Evolutionary conservation across 352 stramenopile genomes (phyloP).

Genomic region (Globisporangium acanthophoron): DNA sequence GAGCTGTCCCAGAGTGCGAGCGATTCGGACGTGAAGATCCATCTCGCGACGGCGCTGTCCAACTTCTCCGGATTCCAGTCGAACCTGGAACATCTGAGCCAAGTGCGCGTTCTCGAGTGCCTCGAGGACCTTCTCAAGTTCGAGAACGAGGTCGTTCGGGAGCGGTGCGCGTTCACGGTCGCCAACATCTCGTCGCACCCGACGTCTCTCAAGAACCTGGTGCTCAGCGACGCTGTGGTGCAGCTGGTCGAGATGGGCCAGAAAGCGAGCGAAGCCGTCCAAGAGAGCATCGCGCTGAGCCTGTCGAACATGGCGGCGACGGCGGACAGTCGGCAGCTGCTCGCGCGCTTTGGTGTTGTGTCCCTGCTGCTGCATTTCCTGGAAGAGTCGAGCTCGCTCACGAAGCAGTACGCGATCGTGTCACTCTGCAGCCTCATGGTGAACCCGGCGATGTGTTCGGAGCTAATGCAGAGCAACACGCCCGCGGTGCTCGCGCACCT

Average conservation of each 20-base stretch:
- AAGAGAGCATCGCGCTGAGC: conserved; percentile 72
- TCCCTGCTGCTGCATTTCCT: conserved; percentile 68
- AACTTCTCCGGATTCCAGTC: conserved; percentile 71
- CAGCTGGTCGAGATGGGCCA: conserved; percentile 61
- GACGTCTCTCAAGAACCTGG: conserved; percentile 57
- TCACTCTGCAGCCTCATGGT: conserved; percentile 65
- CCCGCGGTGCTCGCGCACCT: conserved; percentile 46
- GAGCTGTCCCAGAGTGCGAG: conserved; percentile 41
- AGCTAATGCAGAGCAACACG: conserved; percentile 70
- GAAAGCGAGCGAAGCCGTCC: conserved; percentile 40
- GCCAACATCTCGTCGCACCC: conserved; percentile 71
- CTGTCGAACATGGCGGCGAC: conserved; percentile 70
- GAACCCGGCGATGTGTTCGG: conserved; percentile 41
- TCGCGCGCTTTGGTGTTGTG: conserved; percentile 60
- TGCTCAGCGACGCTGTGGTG: conserved; percentile 53
- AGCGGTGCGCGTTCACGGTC: conserved; percentile 68
- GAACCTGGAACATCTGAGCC: conserved; percentile 66
- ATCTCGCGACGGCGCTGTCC: conserved; percentile 67
- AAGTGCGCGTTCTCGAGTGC: conserved; percentile 63
- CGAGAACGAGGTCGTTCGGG: conserved; percentile 56
- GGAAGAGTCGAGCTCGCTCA: conserved; percentile 37
- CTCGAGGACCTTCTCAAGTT: conserved; percentile 71
- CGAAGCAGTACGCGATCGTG: conserved; percentile 66
- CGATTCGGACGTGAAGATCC: conserved; percentile 39
- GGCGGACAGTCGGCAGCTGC: conserved; percentile 45